These are phyloP conservation scores for Kluyveromyces sp. DNA, from an alignment of 1,139 yeast genomes.

Conservation along the genomic window DNA sequence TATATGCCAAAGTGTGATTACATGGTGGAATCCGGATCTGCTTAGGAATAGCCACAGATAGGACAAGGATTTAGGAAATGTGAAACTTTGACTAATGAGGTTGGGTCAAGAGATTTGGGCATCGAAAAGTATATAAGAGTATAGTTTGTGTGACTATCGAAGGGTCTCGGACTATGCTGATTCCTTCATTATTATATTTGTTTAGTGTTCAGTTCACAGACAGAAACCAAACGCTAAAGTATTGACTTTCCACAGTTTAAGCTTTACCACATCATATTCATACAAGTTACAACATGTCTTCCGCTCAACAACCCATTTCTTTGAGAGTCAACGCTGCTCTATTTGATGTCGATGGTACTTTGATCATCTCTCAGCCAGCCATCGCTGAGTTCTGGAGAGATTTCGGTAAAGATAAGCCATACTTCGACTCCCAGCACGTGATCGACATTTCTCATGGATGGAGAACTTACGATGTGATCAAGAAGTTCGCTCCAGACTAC, in stretches of 20 bases:
- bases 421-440: slow-evolving; percentile 62
- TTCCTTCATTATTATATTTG: too few species aligned
- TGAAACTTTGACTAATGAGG: background rate
- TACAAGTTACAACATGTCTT: slow-evolving; percentile 1
- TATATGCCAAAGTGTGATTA: too few species aligned
- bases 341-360: slow-evolving; percentile 82
- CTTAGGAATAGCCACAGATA: background rate
- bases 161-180: background rate
- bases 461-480: slow-evolving; percentile 72
- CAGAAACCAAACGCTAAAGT: background rate
- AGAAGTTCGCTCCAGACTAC: slow-evolving; percentile 67
- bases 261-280: background rate
- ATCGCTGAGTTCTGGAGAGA: slow-evolving; percentile 77
- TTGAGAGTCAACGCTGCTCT: slow-evolving; percentile 39
- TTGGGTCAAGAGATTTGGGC: background rate
- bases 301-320: slow-evolving; percentile 21
- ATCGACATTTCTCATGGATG: slow-evolving; percentile 76
- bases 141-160: background rate
- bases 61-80: background rate
- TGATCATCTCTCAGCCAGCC: slow-evolving; percentile 75
- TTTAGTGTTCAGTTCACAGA: too few species aligned
- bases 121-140: background rate
- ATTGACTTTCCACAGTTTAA: background rate
- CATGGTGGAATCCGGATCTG: background rate
- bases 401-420: slow-evolving; percentile 62